These are phyloP conservation scores for Starmerella bacillaris DNA, from an alignment of 805 yeast genomes.

Conservation along the genomic window DNA sequence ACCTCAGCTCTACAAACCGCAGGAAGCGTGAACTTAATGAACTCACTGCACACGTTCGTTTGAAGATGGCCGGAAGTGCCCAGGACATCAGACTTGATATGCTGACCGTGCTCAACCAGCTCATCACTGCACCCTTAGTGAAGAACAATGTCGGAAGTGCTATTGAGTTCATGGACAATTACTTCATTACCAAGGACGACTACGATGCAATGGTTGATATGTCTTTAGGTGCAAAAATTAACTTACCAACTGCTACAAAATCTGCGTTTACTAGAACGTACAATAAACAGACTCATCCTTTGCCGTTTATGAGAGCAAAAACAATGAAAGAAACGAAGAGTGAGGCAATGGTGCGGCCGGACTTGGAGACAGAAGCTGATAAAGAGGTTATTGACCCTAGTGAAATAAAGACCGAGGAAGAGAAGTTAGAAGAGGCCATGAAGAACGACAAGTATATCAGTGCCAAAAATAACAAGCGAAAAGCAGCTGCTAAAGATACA, in stretches of 20 bases:
- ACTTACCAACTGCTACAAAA: slow-evolving; percentile 60
- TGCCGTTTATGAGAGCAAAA: slow-evolving; percentile 47
- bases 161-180: slow-evolving; percentile 61
- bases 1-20: slow-evolving; percentile 69
- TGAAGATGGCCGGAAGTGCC: slow-evolving; percentile 61
- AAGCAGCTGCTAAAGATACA: slow-evolving; percentile 7
- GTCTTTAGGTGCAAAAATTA: slow-evolving; percentile 52
- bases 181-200: slow-evolving; percentile 75
- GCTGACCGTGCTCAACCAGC: slow-evolving; percentile 43
- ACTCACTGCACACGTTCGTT: slow-evolving; percentile 68
- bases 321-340: slow-evolving; percentile 24
- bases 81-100: slow-evolving; percentile 59
- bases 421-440: slow-evolving; percentile 23
- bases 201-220: slow-evolving; percentile 80
- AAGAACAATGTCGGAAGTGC: slow-evolving; percentile 45
- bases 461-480: slow-evolving; percentile 9
- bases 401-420: slow-evolving; percentile 21
- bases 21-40: slow-evolving; percentile 66
- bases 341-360: slow-evolving; percentile 30
- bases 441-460: slow-evolving; percentile 19
- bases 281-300: slow-evolving; percentile 62
- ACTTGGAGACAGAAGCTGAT: slow-evolving; percentile 53
- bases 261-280: slow-evolving; percentile 75
- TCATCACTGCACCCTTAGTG: slow-evolving; percentile 42
- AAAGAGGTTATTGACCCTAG: slow-evolving; percentile 22